These are phyloP conservation scores for Aegilops tauschii DNA, from an alignment of 176 grass and related monocot species.

Conservation along the genomic window DNA sequence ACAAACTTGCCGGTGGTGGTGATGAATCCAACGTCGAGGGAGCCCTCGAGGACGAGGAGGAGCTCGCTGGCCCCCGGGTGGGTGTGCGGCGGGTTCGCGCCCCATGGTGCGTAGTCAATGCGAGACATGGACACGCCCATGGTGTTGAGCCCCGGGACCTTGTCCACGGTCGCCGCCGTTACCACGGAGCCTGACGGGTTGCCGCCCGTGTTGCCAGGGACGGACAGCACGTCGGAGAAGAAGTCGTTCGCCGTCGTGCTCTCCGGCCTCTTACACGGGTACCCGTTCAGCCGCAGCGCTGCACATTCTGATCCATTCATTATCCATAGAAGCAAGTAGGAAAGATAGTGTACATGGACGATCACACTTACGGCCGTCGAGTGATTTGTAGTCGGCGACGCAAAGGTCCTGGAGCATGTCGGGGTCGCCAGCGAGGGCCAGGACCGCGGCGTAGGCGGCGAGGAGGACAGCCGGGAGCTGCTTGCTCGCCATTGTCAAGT, in stretches of 20 bases:
- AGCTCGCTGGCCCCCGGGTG: constrained; percentile 54
- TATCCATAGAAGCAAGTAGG: no score
- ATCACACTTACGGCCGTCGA: constrained; percentile 18
- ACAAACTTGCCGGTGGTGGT: constrained; percentile 17
- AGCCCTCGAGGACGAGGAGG: constrained; percentile 34
- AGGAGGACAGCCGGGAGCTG: neutral
- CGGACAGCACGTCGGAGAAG: constrained; percentile 25
- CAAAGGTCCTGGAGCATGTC: constrained; percentile 57
- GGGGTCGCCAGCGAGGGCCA: constrained; percentile 24
- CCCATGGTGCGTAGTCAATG: constrained; percentile 37
- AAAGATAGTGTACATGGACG: neutral
- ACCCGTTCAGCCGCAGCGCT: constrained; percentile 44
- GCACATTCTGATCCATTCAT: neutral
- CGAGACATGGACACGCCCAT: constrained; percentile 48
- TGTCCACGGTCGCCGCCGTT: constrained; percentile 17
- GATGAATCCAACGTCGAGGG: constrained; percentile 40
- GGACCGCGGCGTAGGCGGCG: neutral
- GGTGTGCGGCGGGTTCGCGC: constrained; percentile 41
- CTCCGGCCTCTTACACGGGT: constrained; percentile 25
- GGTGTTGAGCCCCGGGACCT: constrained; percentile 42
- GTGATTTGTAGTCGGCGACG: constrained; percentile 38
- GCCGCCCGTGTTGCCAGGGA: constrained; percentile 9
- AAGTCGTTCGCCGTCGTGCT: constrained; percentile 31
- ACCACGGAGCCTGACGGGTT: neutral
- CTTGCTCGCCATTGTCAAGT: neutral